Conservation (phyloP, 768 basidiomycete genomes). For the Favolaschia claudopus region DNA sequence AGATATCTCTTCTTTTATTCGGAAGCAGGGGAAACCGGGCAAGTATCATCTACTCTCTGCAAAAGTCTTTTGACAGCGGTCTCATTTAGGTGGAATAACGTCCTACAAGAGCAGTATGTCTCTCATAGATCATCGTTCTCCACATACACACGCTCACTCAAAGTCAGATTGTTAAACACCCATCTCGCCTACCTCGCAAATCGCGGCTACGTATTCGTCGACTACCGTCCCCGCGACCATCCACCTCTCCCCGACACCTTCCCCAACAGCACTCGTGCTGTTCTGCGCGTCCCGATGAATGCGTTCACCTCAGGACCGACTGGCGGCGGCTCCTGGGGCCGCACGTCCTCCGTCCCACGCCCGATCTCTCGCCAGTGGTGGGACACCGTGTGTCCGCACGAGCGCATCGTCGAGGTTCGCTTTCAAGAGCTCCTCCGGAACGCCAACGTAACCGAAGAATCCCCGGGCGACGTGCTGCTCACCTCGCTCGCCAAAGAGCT, state of each 20-base stretch:
- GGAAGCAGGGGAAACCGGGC: slow-evolving; percentile 18
- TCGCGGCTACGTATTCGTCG: slow-evolving; percentile 22
- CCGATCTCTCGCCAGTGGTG: slow-evolving; percentile 15
- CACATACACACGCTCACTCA: background rate
- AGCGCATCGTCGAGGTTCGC: slow-evolving; percentile 2
- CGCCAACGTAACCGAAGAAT: background rate
- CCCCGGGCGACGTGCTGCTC: slow-evolving; percentile 11
- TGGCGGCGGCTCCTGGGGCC: slow-evolving; percentile 16
- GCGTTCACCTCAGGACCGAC: slow-evolving; percentile 22
- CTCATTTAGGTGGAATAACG: slow-evolving; percentile 11
- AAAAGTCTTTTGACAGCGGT: background rate
- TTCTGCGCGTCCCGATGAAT: slow-evolving; percentile 24
- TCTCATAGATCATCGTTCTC: background rate
- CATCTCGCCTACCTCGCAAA: slow-evolving; percentile 22
- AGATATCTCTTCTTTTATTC: slow-evolving; percentile 19
- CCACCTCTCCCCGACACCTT: slow-evolving; percentile 18
- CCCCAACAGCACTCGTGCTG: background rate
- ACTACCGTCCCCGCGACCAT: slow-evolving; percentile 19
- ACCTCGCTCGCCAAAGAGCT: slow-evolving; percentile 14
- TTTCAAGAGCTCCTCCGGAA: background rate
- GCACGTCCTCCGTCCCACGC: background rate
- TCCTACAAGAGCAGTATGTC: slow-evolving; percentile 17
- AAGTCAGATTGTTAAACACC: slow-evolving; percentile 17
- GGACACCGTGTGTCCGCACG: slow-evolving; percentile 1
- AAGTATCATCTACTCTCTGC: background rate